Evolutionary conservation across 2,329 filamentous ascomycete species (phyloP).

Genomic region (Pseudocercospora cruenta): DNA sequence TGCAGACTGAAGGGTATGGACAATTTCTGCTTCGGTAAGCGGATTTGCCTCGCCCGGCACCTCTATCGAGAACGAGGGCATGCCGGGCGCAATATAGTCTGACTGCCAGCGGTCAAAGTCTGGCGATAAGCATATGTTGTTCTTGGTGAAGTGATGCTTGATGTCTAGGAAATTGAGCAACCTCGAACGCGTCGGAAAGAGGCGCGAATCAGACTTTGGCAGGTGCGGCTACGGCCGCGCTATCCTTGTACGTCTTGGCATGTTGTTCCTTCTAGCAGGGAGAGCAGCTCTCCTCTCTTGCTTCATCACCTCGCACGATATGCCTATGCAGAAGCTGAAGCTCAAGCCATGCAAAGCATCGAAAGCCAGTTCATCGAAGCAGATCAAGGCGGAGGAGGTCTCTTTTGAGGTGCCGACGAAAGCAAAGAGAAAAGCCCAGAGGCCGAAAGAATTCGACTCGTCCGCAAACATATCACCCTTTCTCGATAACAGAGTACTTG

Average conservation of each 20-base stretch:
- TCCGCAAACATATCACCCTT: constrained; percentile 12
- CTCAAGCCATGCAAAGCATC: neutral
- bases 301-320: neutral
- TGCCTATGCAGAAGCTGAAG: neutral
- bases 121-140: neutral
- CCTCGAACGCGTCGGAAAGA: neutral
- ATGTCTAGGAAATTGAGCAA: neutral
- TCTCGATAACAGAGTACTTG: constrained; percentile 11
- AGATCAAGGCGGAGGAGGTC: neutral
- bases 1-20: constrained; percentile 54
- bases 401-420: constrained; percentile 11
- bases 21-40: constrained; percentile 52
- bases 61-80: constrained; percentile 59
- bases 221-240: neutral
- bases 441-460: constrained; percentile 17
- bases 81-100: neutral
- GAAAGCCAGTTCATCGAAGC: neutral
- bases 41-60: constrained; percentile 76
- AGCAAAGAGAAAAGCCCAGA: constrained; percentile 8
- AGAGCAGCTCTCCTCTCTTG: neutral
- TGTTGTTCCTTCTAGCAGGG: neutral
- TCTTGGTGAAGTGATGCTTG: neutral
- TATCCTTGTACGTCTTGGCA: neutral
- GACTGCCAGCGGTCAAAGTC: neutral
- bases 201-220: neutral